Percentiles rank a stretch among this genome's conserved stretches.
Conservation (phyloP, 108 stramenopile species). For the Chaetoceros muelleri region DNA sequence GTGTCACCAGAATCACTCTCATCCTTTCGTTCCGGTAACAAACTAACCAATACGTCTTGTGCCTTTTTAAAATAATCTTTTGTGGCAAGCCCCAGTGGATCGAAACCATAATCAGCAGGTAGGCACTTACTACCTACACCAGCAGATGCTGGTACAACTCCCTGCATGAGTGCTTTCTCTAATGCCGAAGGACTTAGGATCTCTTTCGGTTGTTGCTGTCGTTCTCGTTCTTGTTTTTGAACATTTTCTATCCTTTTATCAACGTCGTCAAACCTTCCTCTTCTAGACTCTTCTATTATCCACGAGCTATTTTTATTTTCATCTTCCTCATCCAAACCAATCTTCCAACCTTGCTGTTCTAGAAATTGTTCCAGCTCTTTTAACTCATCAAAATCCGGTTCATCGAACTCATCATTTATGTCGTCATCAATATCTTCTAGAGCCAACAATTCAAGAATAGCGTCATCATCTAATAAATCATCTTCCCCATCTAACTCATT, state of each 20-base stretch:
- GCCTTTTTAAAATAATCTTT: slow-evolving; percentile 56
- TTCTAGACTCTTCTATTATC: too few relatives aligned
- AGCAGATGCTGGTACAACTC: slow-evolving; percentile 56
- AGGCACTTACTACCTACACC: slow-evolving; percentile 63
- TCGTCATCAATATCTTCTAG: slow-evolving; percentile 9
- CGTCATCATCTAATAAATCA: slow-evolving; percentile 2
- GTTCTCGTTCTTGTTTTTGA: neutral
- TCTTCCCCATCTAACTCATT: slow-evolving; percentile 5
- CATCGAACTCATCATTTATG: slow-evolving; percentile 2
- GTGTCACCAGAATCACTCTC: slow-evolving; percentile 9
- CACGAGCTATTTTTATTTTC: too few relatives aligned
- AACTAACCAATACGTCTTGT: slow-evolving; percentile 37
- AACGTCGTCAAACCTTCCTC: slow-evolving; percentile 4
- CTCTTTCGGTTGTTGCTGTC: neutral
- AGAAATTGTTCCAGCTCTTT: slow-evolving; percentile 1
- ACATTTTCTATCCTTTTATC: slow-evolving; percentile 1
- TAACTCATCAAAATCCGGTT: neutral
- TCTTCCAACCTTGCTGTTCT: neutral
- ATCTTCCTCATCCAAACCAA: neutral
- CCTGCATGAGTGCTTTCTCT: slow-evolving; percentile 38
- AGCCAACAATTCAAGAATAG: slow-evolving; percentile 1
- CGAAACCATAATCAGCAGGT: slow-evolving; percentile 82
- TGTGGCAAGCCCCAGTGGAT: slow-evolving; percentile 58
- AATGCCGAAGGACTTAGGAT: slow-evolving; percentile 7
- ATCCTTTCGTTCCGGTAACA: slow-evolving; percentile 29